Conservation (phyloP, 2,329 filamentous ascomycete genomes). For the Pseudomassariella vexata region DNA sequence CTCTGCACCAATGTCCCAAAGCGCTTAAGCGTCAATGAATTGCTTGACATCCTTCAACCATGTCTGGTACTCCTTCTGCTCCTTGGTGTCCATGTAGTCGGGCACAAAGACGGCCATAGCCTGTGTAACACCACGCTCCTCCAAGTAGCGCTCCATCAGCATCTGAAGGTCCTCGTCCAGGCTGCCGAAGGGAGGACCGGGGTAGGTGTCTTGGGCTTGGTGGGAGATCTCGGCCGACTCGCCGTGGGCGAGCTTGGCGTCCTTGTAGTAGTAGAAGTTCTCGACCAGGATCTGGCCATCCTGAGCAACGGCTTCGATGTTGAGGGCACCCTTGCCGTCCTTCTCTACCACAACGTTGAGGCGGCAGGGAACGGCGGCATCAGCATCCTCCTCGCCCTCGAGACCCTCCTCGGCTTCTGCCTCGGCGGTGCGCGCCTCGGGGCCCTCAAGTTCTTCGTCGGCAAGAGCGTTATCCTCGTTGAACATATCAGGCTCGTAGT, state of each 20-base stretch:
- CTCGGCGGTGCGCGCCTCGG: conserved; percentile 33
- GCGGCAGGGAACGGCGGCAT: conserved; percentile 68
- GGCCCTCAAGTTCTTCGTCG: conserved; percentile 44
- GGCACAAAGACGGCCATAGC: conserved; percentile 84
- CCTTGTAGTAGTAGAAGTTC: conserved; percentile 82
- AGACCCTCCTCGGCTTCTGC: conserved; percentile 49
- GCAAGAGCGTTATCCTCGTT: conserved; percentile 49
- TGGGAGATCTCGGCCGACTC: conserved; percentile 72
- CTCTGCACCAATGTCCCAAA: conserved; percentile 1
- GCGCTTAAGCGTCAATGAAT: conserved; percentile 66
- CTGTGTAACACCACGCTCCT: conserved; percentile 87
- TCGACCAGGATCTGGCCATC: conserved; percentile 84
- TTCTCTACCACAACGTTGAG: conserved; percentile 88
- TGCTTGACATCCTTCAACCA: conserved; percentile 86
- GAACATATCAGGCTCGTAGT: conserved; percentile 54
- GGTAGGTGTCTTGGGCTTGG: conserved; percentile 72
- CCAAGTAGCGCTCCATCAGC: conserved; percentile 86
- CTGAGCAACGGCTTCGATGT: conserved; percentile 80
- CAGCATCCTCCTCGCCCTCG: conserved; percentile 41
- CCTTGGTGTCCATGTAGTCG: conserved; percentile 96
- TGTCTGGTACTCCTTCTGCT: conserved; percentile 91
- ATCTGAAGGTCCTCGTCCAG: conserved; percentile 94
- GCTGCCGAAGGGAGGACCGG: conserved; percentile 87
- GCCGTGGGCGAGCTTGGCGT: conserved; percentile 71
- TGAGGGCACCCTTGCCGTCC: conserved; percentile 74